Base-by-base conservation (phyloP, 169 alveolate genomes). In the Eimeria tenella region DNA sequence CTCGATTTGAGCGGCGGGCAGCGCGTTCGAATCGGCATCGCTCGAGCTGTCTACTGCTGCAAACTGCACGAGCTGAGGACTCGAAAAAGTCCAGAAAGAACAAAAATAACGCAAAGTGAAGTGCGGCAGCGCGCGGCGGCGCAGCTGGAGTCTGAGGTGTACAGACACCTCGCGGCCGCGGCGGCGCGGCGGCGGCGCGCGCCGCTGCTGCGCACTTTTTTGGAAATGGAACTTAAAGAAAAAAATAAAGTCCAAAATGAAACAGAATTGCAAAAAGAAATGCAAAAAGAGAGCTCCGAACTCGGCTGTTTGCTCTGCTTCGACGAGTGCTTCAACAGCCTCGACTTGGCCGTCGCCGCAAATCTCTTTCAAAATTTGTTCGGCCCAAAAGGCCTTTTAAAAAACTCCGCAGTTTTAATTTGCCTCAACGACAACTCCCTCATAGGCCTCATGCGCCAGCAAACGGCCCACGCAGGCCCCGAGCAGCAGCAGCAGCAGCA, bases 1-100 rank as follows among this genome's bases (percentile, higher is more conserved):
- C 93, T 95, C n/a, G 97, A 96, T 93, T 88, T 97, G 58, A 94
- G 97, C 87, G 99, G 98, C 60, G 99, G 99, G 8, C 97, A 98
- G 94, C 96, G 97, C 63, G 98, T 98, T 11, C 96, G 99, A 63
- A 84, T 98, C 7, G 87, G 97, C 93, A 94, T 98, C 50, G 99
- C 99, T 10, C 89, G 99, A 89, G 98, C 98, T 3, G 89, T 98
- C 6, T 98, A 98, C 95, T 71, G 71, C 71, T 49, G 84, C 77
- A 77, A 65, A 55, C 60, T 84, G 70, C 75, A 89, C 52, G 77
- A 65, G 19, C 49, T 52, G 56, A 31, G 50, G 23, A 73, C 62
- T 15, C n/a, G 89, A 65, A 21, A 21, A 4, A 25, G 60, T 58
- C 17, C 52, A n/a, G 42, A 4, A n/a, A 17, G 62, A 82, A 19